Conservation (phyloP, 1,139 yeast genomes). For the Sugiyamaella sp. region DNA sequence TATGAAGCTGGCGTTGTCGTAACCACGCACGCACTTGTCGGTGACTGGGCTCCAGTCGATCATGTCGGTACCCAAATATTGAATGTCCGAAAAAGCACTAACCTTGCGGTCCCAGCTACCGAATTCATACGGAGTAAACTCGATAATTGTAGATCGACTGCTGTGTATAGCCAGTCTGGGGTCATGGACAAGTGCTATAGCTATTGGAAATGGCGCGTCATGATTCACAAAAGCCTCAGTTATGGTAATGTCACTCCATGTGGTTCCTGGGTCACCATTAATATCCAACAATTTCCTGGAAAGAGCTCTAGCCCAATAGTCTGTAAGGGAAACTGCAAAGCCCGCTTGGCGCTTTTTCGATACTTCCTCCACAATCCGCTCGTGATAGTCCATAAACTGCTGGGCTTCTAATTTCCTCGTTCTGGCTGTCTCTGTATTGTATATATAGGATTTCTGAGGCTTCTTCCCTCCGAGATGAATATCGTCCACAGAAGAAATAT, state of each 20-base stretch:
- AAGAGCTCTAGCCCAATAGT: slow-evolving; percentile 86
- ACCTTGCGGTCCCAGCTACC: slow-evolving; percentile 89
- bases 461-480: slow-evolving; percentile 49
- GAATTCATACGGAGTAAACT: slow-evolving; percentile 78
- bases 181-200: slow-evolving; percentile 74
- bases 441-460: slow-evolving; percentile 69
- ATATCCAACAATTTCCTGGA: slow-evolving; percentile 65
- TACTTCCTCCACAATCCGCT: slow-evolving; percentile 45
- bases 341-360: slow-evolving; percentile 69
- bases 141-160: slow-evolving; percentile 63
- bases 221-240: slow-evolving; percentile 55
- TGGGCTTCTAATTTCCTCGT: slow-evolving; percentile 36
- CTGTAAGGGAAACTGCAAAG: slow-evolving; percentile 68
- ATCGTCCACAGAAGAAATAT: slow-evolving; percentile 3
- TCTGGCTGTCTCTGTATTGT: slow-evolving; percentile 59
- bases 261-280: slow-evolving; percentile 61
- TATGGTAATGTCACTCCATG: slow-evolving; percentile 65
- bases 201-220: slow-evolving; percentile 81
- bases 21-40: slow-evolving; percentile 61
- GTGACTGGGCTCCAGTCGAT: slow-evolving; percentile 65
- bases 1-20: slow-evolving; percentile 74
- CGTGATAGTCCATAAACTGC: slow-evolving; percentile 49
- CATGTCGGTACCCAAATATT: slow-evolving; percentile 71
- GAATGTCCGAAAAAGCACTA: slow-evolving; percentile 64
- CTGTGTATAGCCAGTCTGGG: slow-evolving; percentile 53